Evolutionary conservation across 208 protist species (phyloP).

Genomic region (Sergeia podlipaevii): DNA sequence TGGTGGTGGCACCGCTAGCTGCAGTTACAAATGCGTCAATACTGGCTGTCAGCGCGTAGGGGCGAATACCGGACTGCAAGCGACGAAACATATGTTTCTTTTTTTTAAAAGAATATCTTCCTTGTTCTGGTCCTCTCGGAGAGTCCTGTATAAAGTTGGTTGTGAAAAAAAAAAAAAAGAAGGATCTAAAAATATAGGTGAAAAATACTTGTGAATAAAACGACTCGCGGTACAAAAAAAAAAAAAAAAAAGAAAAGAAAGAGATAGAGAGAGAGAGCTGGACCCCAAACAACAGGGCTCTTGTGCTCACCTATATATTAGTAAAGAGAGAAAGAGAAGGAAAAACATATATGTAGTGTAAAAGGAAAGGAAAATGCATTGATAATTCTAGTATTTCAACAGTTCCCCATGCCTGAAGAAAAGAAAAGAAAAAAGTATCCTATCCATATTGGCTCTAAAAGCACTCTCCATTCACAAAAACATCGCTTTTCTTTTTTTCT

Average conservation of each 20-base stretch:
- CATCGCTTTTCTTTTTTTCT: too few species aligned
- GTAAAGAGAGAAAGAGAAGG: background rate
- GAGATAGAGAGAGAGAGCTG: background rate
- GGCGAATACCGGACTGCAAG: background rate
- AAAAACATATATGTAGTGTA: conserved; percentile 2
- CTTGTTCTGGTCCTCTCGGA: too few species aligned
- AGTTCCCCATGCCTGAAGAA: too few species aligned
- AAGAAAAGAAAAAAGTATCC: too few species aligned
- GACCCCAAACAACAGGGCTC: background rate
- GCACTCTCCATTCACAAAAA: too few species aligned
- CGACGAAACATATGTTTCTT: conserved; percentile 21
- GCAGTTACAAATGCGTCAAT: background rate
- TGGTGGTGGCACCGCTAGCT: background rate
- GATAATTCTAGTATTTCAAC: too few species aligned
- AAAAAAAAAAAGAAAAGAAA: background rate
- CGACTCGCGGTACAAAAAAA: background rate
- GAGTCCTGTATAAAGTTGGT: background rate
- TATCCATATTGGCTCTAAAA: too few species aligned
- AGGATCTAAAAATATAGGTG: conserved; percentile 1
- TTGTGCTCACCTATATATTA: background rate
- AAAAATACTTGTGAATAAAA: background rate
- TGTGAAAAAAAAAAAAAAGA: conserved; percentile 12
- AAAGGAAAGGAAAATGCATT: background rate
- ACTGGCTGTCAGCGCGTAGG: conserved; percentile 2
- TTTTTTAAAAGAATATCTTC: too few species aligned